These are phyloP conservation scores for Zoysia pacifica DNA, from an alignment of 176 grass and related monocot species.

Conservation along the genomic window DNA sequence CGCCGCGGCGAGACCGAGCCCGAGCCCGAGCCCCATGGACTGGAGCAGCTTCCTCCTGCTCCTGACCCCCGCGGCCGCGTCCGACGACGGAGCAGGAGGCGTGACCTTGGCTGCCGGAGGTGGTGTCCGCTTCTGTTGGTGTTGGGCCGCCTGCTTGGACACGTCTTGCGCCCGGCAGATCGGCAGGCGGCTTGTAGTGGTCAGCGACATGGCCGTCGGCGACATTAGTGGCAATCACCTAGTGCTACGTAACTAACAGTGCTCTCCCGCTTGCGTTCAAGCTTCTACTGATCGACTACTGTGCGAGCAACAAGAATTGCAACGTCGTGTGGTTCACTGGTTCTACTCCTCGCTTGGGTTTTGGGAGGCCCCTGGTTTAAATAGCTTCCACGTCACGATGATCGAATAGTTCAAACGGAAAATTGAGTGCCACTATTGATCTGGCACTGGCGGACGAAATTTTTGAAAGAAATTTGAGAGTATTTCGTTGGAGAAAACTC, in stretches of 20 bases:
- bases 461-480: background rate
- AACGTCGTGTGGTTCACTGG: background rate
- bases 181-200: conserved; percentile 39
- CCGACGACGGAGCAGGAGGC: background rate
- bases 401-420: background rate
- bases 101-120: background rate
- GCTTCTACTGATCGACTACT: background rate
- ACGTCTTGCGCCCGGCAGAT: conserved; percentile 56
- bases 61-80: conserved; percentile 1
- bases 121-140: background rate
- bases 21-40: conserved; percentile 45
- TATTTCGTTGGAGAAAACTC: background rate
- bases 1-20: conserved; percentile 41
- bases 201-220: conserved; percentile 51
- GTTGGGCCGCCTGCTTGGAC: conserved; percentile 37
- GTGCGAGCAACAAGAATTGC: background rate
- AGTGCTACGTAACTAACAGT: background rate
- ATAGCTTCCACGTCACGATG: conserved; percentile 8
- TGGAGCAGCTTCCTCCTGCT: conserved; percentile 57
- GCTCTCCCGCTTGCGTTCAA: background rate
- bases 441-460: background rate
- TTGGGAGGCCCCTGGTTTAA: conserved; percentile 36
- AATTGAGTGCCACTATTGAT: background rate
- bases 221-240: conserved; percentile 18
- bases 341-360: background rate